Evolutionary conservation across 2,329 filamentous ascomycete species (phyloP), one percentile per base, ranked within the genome.

Genomic region (Calonectria pteridis): DNA sequence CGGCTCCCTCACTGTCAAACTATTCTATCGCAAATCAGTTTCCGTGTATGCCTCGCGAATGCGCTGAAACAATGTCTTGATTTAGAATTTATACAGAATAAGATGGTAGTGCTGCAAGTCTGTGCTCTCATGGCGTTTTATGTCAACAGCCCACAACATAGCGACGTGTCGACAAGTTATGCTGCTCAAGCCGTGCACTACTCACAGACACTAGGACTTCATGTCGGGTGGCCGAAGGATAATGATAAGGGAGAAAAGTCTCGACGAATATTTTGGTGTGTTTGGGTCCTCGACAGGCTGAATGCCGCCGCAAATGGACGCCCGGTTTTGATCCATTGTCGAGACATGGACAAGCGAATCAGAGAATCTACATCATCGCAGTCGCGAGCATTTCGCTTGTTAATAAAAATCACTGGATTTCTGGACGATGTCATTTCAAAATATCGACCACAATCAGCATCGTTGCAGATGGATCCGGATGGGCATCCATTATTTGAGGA

Each of bases 231-330:
- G 68, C 68, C 68, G 4, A 40, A 49, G 20, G 68, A 71, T 10
- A 43, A 49, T 2, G 31, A 23, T 2, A 71, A 59, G 28, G 33
- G 46, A 18, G 59, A 40, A 46, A 65, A 65, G 23, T 65, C 59
- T 7, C 28, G 59, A 1, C 68, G 68, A 16, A 49, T 66, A 4
- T 71, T 71, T 16, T 71, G 68, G 68, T 71, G 68, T 18, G 59
- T 71, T 16, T 71, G 59, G 68, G 29, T 53, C 9, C 68, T 71
- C 9, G 68, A 66, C 35, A 50, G 68, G 33, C 33, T 71, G 9
- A 71, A 71, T 35, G 68, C 68, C 9, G 59, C 68, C 6, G 43
- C 59, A 3, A 71, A 71, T 66, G 68, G 68, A 23, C 68, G 68
- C 23, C 68, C 68, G 2, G 50, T 64, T 4, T n/a, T 65, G 5